Evolutionary conservation across 164 flowering plant species (phyloP), one percentile per base, ranked within the genome.

Genomic region (Macadamia tetraphylla): DNA sequence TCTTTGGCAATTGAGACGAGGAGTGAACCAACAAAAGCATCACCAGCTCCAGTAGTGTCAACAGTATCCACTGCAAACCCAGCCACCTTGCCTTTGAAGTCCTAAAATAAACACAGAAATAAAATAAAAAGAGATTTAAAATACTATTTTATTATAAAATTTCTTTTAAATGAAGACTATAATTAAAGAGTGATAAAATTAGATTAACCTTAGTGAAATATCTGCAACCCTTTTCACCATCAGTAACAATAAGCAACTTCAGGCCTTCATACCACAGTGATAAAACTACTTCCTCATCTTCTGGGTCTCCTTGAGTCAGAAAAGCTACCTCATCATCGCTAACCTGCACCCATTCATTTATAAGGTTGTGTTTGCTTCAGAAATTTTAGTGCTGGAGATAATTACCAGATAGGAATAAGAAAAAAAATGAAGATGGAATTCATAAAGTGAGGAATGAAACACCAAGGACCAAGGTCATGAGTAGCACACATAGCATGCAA

Each of bases 191-290:
- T 23, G 18, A 56, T 18, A 67, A 44, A 6, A 58, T 3, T n/a
- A 13, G 12, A 10, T 46, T 3, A 11, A 78, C 87, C 92, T 86
- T 87, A 17, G 92, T 86, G 81, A 71, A 86, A 63, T 88, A 91
- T 80, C 89, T 80, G 77, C 94, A 91, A 1, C 97, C 97, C 76
- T 85, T 81, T 68, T 80, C 82, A 17, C 97, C 94, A 63, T 83
- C 84, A 2, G 97, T 91, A 17, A 91, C 91, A 1, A 91, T 31
- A 17, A 91, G 80, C 75, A 91, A 72, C 78, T 87, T 86, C 46
- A 91, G 79, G 1, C 70, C 71, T 51, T 83, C 86, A 40, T 76
- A 81, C 88, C 89, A 86, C 59, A 88, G 66, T 0, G 85, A 72
- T 76, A 81, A 5, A 3, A 81, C 86, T 5, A 60, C 78, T 0